Conservation (phyloP, 192 early-diverging fungal species). For the Coemansia sp. region DNA sequence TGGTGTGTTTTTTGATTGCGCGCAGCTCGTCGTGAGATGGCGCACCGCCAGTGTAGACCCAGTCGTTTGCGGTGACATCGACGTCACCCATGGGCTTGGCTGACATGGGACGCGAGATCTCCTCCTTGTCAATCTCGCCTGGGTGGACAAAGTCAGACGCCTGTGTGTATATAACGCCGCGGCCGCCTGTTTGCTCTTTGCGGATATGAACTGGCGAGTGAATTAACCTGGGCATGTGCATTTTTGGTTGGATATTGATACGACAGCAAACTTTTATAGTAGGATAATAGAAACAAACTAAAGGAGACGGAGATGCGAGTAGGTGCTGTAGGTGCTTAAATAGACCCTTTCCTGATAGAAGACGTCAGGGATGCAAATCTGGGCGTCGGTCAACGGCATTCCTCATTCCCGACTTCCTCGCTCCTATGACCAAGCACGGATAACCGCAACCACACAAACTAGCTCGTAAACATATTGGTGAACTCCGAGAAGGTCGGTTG, state of each 20-base stretch:
- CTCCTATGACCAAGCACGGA: constrained; percentile 4
- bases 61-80: constrained; percentile 50
- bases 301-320: neutral
- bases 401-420: neutral
- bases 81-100: constrained; percentile 38
- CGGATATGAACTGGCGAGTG: neutral
- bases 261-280: neutral
- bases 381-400: neutral
- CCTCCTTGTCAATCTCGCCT: constrained; percentile 23
- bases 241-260: neutral
- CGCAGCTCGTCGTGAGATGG: constrained; percentile 40
- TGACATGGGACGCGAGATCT: constrained; percentile 33
- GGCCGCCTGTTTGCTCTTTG: constrained; percentile 13
- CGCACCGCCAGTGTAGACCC: constrained; percentile 26
- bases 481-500: neutral
- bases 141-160: constrained; percentile 52
- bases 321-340: neutral
- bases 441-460: neutral
- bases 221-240: constrained; percentile 7
- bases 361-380: neutral
- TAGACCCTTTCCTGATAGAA: neutral
- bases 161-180: constrained; percentile 38
- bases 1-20: constrained; percentile 28
- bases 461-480: neutral
- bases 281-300: neutral